Percentiles rank a stretch among this genome's conserved stretches.
Evolutionary conservation across 2,329 filamentous ascomycete species (phyloP).

Genomic region (Colletotrichum godetiae): DNA sequence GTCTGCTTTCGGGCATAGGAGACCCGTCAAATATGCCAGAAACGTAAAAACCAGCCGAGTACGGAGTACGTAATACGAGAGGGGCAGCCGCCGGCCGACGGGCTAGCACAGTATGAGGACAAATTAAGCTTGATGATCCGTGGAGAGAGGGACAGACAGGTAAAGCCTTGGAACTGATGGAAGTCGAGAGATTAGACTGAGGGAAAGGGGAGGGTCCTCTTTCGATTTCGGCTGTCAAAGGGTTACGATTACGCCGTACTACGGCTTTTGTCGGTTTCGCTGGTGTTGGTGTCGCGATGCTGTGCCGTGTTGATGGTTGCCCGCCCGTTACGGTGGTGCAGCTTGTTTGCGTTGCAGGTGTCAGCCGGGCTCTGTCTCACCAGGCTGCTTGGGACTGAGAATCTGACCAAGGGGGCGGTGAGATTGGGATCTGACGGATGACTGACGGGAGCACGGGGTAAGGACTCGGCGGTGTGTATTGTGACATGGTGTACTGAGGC

Average conservation of each 20-base stretch:
- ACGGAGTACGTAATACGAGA: neutral
- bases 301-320: neutral
- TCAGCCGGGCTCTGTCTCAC: neutral
- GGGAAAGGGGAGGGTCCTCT: neutral
- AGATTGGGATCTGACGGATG: neutral
- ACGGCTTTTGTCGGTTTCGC: neutral
- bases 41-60: slow-evolving; percentile 1
- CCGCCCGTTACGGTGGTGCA: neutral
- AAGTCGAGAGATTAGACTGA: neutral
- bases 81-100: neutral
- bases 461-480: neutral
- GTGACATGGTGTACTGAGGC: neutral
- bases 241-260: neutral
- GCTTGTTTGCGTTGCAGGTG: slow-evolving; percentile 10
- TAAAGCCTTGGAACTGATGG: neutral
- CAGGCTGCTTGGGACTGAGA: neutral
- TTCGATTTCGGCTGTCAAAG: neutral
- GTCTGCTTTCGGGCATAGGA: neutral
- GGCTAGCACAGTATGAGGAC: neutral
- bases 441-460: neutral
- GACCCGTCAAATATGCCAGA: slow-evolving; percentile 1
- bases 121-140: neutral
- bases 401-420: neutral
- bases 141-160: neutral
- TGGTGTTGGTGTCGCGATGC: neutral